These are phyloP conservation scores for Niveomyces coronatus DNA, from an alignment of 2,329 filamentous ascomycete genomes.

Conservation along the genomic window DNA sequence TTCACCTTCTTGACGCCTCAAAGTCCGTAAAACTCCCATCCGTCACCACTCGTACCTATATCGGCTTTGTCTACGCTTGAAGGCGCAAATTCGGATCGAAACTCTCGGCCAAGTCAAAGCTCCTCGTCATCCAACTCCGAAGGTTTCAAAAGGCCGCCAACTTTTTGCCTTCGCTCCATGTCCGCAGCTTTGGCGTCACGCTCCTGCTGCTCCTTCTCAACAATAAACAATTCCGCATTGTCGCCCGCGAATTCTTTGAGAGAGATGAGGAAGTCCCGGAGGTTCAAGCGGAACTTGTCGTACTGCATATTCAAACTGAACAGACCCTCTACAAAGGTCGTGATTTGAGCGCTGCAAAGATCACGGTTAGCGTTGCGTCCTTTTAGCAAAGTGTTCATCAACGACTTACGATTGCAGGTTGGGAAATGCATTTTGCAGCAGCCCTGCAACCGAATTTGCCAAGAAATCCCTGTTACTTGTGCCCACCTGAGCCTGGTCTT, in stretches of 20 bases:
- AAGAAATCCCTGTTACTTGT: conserved; percentile 89
- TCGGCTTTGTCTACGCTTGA: conserved; percentile 17
- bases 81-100: conserved; percentile 50
- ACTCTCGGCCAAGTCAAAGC: conserved; percentile 70
- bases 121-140: conserved; percentile 92
- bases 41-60: conserved; percentile 32
- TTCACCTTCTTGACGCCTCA: conserved; percentile 24
- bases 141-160: conserved; percentile 90
- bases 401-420: conserved; percentile 85
- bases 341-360: conserved; percentile 63
- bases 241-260: conserved; percentile 95
- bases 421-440: conserved; percentile 83
- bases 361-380: conserved; percentile 26
- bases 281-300: conserved; percentile 87
- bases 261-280: conserved; percentile 95
- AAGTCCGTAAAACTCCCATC: conserved; percentile 57
- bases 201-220: conserved; percentile 89
- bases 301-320: conserved; percentile 83
- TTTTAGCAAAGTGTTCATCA: background rate
- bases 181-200: conserved; percentile 79
- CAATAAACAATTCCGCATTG: conserved; percentile 85
- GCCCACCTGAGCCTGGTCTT: conserved; percentile 71
- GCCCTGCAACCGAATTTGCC: conserved; percentile 71
- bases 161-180: conserved; percentile 84
- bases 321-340: conserved; percentile 78